Percentiles rank a stretch among this genome's conserved stretches.
These are phyloP conservation scores for Extremus antarcticus DNA, from an alignment of 495 filamentous ascomycete genomes.

Conservation along the genomic window DNA sequence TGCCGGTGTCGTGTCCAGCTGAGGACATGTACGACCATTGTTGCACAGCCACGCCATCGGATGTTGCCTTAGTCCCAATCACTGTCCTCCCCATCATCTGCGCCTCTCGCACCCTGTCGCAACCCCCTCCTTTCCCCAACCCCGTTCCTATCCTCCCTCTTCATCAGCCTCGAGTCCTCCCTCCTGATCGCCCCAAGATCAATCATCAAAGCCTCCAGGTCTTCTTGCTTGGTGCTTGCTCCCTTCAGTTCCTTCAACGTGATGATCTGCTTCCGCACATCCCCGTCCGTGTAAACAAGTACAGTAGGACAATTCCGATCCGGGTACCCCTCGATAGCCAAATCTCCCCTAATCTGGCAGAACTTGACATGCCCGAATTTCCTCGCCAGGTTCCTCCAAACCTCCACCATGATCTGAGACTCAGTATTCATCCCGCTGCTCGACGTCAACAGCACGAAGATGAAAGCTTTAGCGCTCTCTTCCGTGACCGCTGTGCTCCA, in stretches of 20 bases:
- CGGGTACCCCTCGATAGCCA: constrained; percentile 95
- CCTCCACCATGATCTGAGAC: constrained; percentile 65
- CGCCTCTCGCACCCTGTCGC: constrained; percentile 46
- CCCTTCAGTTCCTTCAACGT: constrained; percentile 70
- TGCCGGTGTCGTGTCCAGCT: too few relatives aligned
- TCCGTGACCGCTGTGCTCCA: constrained; percentile 90
- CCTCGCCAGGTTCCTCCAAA: constrained; percentile 75
- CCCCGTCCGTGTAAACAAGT: constrained; percentile 79
- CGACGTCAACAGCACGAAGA: constrained; percentile 80
- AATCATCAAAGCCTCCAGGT: constrained; percentile 28
- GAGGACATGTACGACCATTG: too few relatives aligned
- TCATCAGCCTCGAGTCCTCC: constrained; percentile 5
- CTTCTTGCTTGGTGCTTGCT: constrained; percentile 48
- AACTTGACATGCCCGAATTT: constrained; percentile 94
- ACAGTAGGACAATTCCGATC: constrained; percentile 93
- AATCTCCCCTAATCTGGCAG: constrained; percentile 83
- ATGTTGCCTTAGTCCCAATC: constrained; percentile 5
- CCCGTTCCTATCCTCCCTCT: constrained; percentile 6
- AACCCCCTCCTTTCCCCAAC: background rate
- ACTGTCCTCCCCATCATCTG: constrained; percentile 2
- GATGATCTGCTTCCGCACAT: constrained; percentile 80
- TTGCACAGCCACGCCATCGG: too few relatives aligned
- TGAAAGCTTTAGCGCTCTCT: constrained; percentile 58
- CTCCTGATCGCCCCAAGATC: constrained; percentile 7
- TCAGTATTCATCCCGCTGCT: constrained; percentile 66